Percentiles rank a stretch among this genome's conserved stretches.
phyloP scores from a whole-genome alignment of 192 early-diverging fungal species.

The Geosiphon pyriformis region DNA sequence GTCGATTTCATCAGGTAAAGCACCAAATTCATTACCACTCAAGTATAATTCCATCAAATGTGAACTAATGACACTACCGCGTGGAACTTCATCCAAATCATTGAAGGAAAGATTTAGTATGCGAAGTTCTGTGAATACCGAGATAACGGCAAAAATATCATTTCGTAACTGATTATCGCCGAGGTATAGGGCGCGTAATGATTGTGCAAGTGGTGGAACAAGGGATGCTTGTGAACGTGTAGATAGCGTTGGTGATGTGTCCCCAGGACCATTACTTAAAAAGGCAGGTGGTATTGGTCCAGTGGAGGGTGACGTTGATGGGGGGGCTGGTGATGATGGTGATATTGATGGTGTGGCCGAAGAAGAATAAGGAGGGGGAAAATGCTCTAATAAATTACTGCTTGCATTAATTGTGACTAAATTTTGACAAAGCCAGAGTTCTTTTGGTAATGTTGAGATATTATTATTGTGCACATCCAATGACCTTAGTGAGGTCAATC shows the following conservation, averaged over 20 bases:
- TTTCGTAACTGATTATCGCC: slow-evolving; percentile 84
- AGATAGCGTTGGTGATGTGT: not conserved
- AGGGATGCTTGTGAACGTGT: slow-evolving; percentile 15
- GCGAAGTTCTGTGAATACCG: slow-evolving; percentile 67
- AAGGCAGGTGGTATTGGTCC: too few species aligned
- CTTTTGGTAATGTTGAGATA: slow-evolving; percentile 61
- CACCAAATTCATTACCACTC: slow-evolving; percentile 77
- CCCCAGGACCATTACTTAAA: slow-evolving; percentile 19
- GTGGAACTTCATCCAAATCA: slow-evolving; percentile 76
- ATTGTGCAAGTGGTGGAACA: slow-evolving; percentile 48
- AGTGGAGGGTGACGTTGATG: slow-evolving; percentile 35
- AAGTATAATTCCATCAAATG: slow-evolving; percentile 75
- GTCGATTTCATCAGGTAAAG: slow-evolving; percentile 80
- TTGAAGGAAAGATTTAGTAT: slow-evolving; percentile 79
- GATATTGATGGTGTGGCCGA: slow-evolving; percentile 10
- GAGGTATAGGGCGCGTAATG: slow-evolving; percentile 60
- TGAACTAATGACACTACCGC: slow-evolving; percentile 64
- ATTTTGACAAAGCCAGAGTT: slow-evolving; percentile 71
- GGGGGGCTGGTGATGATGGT: slow-evolving; percentile 12
- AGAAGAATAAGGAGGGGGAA: slow-evolving; percentile 59
- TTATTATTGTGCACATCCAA: slow-evolving; percentile 78
- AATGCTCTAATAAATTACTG: slow-evolving; percentile 74
- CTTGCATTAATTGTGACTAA: slow-evolving; percentile 70
- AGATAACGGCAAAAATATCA: slow-evolving; percentile 70
- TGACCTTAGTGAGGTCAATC: slow-evolving; percentile 50